Evolutionary conservation across 129 eudicot species (phyloP).

Genomic region (Cynara cardunculus): DNA sequence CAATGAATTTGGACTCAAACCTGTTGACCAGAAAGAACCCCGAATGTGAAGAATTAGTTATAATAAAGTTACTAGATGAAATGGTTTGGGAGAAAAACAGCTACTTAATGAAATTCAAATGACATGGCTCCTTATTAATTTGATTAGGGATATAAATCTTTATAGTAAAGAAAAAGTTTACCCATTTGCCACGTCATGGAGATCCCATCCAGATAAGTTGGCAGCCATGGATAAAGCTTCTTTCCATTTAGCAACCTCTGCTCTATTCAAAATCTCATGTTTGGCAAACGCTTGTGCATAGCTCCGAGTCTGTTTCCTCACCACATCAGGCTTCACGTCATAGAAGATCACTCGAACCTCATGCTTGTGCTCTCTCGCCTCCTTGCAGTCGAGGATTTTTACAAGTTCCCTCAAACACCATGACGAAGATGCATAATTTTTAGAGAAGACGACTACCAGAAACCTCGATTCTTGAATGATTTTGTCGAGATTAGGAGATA

Average conservation of each 20-base stretch:
- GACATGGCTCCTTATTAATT: not conserved
- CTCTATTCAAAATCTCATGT: not conserved
- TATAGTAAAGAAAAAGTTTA: not conserved
- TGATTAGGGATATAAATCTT: not conserved
- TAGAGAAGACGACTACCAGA: no score
- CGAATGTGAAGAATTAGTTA: no score
- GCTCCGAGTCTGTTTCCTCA: constrained; percentile 1
- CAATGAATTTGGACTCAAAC: constrained; percentile 19
- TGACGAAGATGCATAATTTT: no score
- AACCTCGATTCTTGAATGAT: no score
- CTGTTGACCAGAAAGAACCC: not conserved
- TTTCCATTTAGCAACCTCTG: constrained; percentile 4
- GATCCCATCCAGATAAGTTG: constrained; percentile 12
- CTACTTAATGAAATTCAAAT: not conserved
- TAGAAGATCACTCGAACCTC: constrained; percentile 19
- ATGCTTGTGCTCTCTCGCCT: no score
- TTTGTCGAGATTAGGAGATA: no score
- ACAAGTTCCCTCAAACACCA: no score
- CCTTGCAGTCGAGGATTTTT: no score
- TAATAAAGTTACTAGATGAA: no score
- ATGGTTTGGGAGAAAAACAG: not conserved
- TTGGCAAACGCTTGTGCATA: constrained; percentile 1
- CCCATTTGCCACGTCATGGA: constrained; percentile 7
- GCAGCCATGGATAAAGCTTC: not conserved
- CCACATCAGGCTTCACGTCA: constrained; percentile 21